Evolutionary conservation across 805 yeast genomes (phyloP).

Genomic region (Starmerella ratchasimensis): DNA sequence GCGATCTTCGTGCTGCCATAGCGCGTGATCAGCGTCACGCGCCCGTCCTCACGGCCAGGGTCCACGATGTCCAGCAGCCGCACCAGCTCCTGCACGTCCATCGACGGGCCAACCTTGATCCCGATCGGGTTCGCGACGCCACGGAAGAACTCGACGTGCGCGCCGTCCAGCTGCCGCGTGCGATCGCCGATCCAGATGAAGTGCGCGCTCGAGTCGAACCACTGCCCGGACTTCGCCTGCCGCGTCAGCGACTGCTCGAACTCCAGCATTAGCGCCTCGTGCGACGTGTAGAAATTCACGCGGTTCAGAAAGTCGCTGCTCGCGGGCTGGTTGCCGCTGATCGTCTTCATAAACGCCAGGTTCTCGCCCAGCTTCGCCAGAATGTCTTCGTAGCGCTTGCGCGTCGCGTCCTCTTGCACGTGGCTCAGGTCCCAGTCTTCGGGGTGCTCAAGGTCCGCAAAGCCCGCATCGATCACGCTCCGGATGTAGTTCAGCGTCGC

Average conservation of each 20-base stretch:
- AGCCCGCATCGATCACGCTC: conserved; percentile 27
- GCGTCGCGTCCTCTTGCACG: conserved; percentile 27
- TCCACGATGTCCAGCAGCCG: conserved; percentile 29
- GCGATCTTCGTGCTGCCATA: conserved; percentile 30
- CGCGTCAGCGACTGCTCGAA: conserved; percentile 32
- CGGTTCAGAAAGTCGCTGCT: conserved; percentile 19
- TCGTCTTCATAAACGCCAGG: conserved; percentile 28
- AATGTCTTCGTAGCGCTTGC: conserved; percentile 30
- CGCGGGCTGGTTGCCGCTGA: conserved; percentile 24
- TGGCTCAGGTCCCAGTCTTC: conserved; percentile 32
- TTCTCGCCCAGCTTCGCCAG: conserved; percentile 28
- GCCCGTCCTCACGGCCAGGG: conserved; percentile 28
- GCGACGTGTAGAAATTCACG: conserved; percentile 31
- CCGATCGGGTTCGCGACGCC: conserved; percentile 33
- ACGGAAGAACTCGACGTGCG: conserved; percentile 35
- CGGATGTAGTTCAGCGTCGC: conserved; percentile 33
- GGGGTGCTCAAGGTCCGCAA: conserved; percentile 31
- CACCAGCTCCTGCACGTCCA: conserved; percentile 28
- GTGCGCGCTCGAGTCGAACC: conserved; percentile 31
- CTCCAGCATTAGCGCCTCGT: conserved; percentile 32
- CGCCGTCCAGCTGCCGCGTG: conserved; percentile 33
- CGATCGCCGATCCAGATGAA: conserved; percentile 35
- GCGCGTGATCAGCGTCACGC: conserved; percentile 32
- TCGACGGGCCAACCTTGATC: conserved; percentile 33
- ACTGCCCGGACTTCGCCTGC: conserved; percentile 16